Conservation (phyloP, 495 filamentous ascomycete species). For the Collariella sp. region DNA sequence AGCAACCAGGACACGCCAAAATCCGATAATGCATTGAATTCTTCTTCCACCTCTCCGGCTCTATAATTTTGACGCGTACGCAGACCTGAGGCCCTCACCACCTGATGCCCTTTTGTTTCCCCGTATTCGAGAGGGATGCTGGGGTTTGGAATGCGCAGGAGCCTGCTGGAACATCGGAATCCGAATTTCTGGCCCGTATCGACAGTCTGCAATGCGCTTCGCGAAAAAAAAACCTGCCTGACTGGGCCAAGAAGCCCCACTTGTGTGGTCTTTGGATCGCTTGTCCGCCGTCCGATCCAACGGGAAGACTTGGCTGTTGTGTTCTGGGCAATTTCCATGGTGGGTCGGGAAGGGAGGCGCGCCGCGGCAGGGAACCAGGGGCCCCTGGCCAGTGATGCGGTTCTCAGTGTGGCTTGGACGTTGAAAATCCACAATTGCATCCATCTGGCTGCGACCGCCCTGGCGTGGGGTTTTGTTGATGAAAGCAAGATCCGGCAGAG, state of each 20-base stretch:
- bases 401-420: slow-evolving; percentile 7
- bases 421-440: not conserved
- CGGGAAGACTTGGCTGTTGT: slow-evolving; percentile 1
- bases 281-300: slow-evolving; percentile 1
- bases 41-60: too few species aligned
- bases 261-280: slow-evolving; percentile 2
- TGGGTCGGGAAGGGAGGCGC: not conserved
- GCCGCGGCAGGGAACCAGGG: not conserved
- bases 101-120: not conserved
- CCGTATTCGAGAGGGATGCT: not conserved
- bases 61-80: too few species aligned
- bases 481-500: not conserved
- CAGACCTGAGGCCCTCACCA: not conserved
- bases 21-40: too few species aligned
- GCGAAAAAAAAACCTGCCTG: slow-evolving; percentile 3
- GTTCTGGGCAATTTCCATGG: slow-evolving; percentile 1
- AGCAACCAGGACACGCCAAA: too few species aligned
- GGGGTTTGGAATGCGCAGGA: not conserved
- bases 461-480: not conserved
- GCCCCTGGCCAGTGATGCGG: slow-evolving; percentile 1
- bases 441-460: too few species aligned
- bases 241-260: not conserved
- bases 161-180: not conserved
- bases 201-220: not conserved
- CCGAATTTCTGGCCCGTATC: not conserved